Percentiles rank a stretch among this genome's conserved stretches.
Conservation (phyloP, 257 asterid genomes). For the Cruciata laevipes region DNA sequence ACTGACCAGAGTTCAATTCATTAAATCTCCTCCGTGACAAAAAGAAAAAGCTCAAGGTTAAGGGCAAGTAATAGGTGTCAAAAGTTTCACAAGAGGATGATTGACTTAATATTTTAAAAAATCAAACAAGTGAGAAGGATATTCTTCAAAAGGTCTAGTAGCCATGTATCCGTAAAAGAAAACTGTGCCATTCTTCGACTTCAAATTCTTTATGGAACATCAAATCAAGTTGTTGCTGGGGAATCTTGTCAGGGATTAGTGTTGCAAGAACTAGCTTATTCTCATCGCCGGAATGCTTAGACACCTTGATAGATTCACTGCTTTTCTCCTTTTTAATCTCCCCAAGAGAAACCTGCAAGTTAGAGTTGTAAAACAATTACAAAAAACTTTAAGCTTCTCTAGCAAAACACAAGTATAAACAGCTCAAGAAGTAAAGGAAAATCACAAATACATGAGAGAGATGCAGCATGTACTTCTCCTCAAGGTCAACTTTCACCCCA, state of each 20-base stretch:
- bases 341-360: slow-evolving; percentile 59
- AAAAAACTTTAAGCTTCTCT: neutral
- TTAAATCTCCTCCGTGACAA: slow-evolving; percentile 26
- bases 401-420: neutral
- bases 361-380: no score
- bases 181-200: slow-evolving; percentile 63
- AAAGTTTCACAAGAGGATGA: neutral
- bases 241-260: slow-evolving; percentile 56
- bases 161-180: slow-evolving; percentile 67
- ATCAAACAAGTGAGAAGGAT: slow-evolving; percentile 37
- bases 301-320: slow-evolving; percentile 38
- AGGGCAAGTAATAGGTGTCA: slow-evolving; percentile 27
- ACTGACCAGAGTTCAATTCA: slow-evolving; percentile 34
- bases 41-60: slow-evolving; percentile 28
- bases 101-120: no score
- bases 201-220: slow-evolving; percentile 51
- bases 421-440: neutral
- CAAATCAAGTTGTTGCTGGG: slow-evolving; percentile 71
- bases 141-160: slow-evolving; percentile 42
- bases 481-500: slow-evolving; percentile 49
- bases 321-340: slow-evolving; percentile 51
- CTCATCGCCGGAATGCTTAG: slow-evolving; percentile 49
- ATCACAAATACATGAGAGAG: slow-evolving; percentile 55
- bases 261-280: slow-evolving; percentile 77
- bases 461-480: slow-evolving; percentile 49